Conservation (phyloP, 768 basidiomycete species). For the Cyclocybe aegerita region DNA sequence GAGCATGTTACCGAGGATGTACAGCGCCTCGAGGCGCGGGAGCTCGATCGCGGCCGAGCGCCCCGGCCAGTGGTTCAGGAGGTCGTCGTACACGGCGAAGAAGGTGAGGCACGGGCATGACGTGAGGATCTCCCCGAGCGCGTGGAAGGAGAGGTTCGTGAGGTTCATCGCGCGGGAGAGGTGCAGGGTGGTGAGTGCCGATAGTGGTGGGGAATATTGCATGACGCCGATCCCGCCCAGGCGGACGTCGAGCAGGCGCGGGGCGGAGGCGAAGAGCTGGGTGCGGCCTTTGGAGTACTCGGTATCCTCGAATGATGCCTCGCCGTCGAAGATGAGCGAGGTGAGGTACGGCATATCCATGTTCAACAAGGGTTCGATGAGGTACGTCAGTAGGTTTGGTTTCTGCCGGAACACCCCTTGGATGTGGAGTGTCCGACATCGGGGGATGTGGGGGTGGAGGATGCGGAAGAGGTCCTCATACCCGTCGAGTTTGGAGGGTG, state of each 20-base stretch:
- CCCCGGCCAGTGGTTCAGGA: conserved; percentile 4
- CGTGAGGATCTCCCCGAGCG: conserved; percentile 5
- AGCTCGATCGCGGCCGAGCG: not conserved
- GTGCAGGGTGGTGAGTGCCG: conserved; percentile 6
- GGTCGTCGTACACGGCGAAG: conserved; percentile 15
- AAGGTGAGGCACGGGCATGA: conserved; percentile 2
- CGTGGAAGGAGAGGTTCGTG: conserved; percentile 1
- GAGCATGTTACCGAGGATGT: conserved; percentile 18
- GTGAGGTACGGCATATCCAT: conserved; percentile 6
- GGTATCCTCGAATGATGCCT: not conserved
- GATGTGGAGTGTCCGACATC: conserved; percentile 6
- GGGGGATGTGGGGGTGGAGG: conserved; percentile 4
- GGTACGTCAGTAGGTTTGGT: not conserved
- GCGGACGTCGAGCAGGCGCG: conserved; percentile 5
- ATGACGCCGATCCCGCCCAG: conserved; percentile 6
- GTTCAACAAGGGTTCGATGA: not conserved
- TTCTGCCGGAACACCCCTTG: not conserved
- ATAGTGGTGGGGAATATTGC: not conserved
- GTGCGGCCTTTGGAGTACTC: not conserved
- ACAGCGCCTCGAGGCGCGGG: conserved; percentile 6
- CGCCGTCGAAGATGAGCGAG: conserved; percentile 8
- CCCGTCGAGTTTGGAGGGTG: not conserved
- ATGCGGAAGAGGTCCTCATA: not conserved
- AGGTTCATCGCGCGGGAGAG: conserved; percentile 1
- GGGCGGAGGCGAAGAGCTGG: conserved; percentile 4